Evolutionary conservation across 2,329 filamentous ascomycete species (phyloP).

Genomic region (Pyrenochaeta sp.): DNA sequence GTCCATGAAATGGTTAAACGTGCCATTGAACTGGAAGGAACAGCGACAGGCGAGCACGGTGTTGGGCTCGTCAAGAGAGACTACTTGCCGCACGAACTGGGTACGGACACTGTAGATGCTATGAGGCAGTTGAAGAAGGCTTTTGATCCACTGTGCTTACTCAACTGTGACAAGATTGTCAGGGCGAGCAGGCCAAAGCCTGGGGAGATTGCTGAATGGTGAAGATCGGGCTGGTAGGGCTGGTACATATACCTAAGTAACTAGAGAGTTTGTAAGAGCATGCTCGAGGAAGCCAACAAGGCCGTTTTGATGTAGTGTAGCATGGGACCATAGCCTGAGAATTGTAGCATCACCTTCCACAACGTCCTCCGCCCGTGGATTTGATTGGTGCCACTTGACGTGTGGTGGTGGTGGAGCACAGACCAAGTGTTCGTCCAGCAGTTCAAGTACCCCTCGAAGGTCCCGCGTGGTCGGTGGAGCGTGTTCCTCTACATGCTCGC

Average conservation of each 20-base stretch:
- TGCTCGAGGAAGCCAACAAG: no score
- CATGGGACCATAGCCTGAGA: no score
- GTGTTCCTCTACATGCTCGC: slow-evolving; percentile 11
- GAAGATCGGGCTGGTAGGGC: slow-evolving; percentile 1
- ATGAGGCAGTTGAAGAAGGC: slow-evolving; percentile 88
- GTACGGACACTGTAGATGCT: slow-evolving; percentile 75
- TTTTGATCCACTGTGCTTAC: slow-evolving; percentile 74
- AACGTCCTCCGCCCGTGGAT: no score
- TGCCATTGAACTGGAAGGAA: slow-evolving; percentile 84
- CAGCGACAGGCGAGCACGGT: slow-evolving; percentile 85
- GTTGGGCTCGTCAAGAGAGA: slow-evolving; percentile 86
- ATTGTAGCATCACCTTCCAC: no score
- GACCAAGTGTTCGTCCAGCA: no score
- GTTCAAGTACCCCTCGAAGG: neutral
- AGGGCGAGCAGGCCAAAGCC: slow-evolving; percentile 58
- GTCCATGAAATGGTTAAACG: slow-evolving; percentile 87
- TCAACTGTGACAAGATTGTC: slow-evolving; percentile 72
- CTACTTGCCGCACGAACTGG: slow-evolving; percentile 80
- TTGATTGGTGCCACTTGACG: no score
- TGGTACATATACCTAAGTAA: slow-evolving; percentile 3
- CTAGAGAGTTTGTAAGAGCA: no score
- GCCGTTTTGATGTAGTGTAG: no score
- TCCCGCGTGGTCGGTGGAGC: slow-evolving; percentile 6
- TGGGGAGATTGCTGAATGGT: slow-evolving; percentile 60
- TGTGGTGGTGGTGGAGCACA: no score